phyloP scores from a whole-genome alignment of 2,329 filamentous ascomycete species.

The Ceratocystiopsis minuta region DNA sequence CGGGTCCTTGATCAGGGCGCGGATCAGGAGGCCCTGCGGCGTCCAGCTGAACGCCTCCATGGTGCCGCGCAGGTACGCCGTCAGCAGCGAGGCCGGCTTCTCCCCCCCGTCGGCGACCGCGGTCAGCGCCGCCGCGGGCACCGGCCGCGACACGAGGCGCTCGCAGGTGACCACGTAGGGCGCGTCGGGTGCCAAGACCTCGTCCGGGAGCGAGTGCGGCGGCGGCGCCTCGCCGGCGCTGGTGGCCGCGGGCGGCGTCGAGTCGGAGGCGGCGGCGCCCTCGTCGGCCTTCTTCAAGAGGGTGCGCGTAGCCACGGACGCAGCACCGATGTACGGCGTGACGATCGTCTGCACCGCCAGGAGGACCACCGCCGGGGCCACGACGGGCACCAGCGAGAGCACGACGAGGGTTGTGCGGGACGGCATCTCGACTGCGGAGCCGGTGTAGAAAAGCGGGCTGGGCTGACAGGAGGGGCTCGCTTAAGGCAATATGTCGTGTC shows the following conservation, averaged over 20 bases:
- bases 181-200: conserved; percentile 1
- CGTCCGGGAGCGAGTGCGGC: conserved; percentile 5
- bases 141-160: conserved; percentile 4
- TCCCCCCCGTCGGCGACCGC: neutral
- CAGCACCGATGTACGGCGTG: conserved; percentile 1
- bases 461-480: too few relatives aligned
- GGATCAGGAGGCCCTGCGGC: conserved; percentile 16
- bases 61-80: conserved; percentile 13
- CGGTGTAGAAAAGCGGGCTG: too few relatives aligned
- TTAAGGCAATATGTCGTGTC: too few relatives aligned
- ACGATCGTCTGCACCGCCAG: conserved; percentile 1
- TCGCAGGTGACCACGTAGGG: conserved; percentile 5
- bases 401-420: neutral
- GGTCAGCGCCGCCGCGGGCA: conserved; percentile 1
- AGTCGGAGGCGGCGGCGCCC: neutral
- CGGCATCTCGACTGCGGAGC: neutral
- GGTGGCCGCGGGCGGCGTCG: neutral
- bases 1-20: conserved; percentile 10
- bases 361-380: conserved; percentile 3
- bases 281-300: neutral
- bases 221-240: neutral
- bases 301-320: neutral
- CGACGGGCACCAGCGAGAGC: conserved; percentile 3
- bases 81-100: conserved; percentile 10
- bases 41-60: conserved; percentile 17